Conservation (phyloP, 441 rosid species). For the Croton laevigatus region DNA sequence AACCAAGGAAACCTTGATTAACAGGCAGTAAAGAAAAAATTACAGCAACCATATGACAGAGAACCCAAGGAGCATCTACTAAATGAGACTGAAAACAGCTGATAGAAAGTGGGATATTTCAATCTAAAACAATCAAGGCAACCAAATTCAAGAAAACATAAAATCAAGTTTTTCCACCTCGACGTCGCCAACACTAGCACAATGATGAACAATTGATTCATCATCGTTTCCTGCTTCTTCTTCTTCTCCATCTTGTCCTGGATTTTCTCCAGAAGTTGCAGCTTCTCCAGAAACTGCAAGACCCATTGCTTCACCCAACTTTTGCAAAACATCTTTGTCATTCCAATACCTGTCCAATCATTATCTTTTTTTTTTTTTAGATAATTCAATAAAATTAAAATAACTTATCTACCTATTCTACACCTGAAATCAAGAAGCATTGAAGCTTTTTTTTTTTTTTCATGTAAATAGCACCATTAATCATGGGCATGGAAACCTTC, state of each 20-base stretch:
- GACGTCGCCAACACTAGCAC: slow-evolving; percentile 93
- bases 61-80: not conserved
- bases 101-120: not conserved
- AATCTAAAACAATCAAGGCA: not conserved
- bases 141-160: slow-evolving; percentile 1
- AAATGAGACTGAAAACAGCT: not conserved
- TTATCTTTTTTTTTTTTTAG: slow-evolving; percentile 4
- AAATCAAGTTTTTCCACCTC: slow-evolving; percentile 44
- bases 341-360: slow-evolving; percentile 79
- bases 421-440: slow-evolving; percentile 1
- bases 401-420: slow-evolving; percentile 8
- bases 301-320: slow-evolving; percentile 99
- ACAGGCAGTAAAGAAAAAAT: not conserved
- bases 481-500: too few relatives aligned
- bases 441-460: too few relatives aligned
- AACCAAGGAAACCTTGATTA: not conserved
- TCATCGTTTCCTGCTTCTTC: slow-evolving; percentile 79
- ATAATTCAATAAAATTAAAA: slow-evolving; percentile 13
- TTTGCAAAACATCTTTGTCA: slow-evolving; percentile 79
- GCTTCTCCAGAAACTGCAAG: slow-evolving; percentile 64
- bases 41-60: not conserved
- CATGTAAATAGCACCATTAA: not conserved
- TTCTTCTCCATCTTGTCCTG: slow-evolving; percentile 58
- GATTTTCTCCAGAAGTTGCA: slow-evolving; percentile 51
- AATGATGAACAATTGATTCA: slow-evolving; percentile 81